Base-by-base conservation (phyloP, 305 asterid species). In the Fraxinus albicans region DNA sequence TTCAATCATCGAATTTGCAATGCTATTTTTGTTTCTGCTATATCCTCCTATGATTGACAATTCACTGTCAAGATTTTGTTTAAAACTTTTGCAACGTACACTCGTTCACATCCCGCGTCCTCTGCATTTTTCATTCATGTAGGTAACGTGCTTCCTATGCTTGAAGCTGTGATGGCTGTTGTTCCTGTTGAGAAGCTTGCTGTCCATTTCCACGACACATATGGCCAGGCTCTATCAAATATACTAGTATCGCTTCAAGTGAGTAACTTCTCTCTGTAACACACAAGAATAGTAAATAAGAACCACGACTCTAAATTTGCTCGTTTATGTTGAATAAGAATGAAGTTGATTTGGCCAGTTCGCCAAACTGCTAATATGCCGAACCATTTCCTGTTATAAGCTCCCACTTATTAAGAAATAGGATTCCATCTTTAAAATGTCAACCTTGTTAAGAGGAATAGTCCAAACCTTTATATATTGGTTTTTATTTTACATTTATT, bases 121-220 rank as follows among this genome's bases (percentile, higher is more conserved):
- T 21, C 31, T 60, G 70, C 31, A 12, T 69, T 69, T 69, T 25
- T 12, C 19, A 33, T 69, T 27, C 21, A 5, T 69, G 40, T 34
- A 96, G 98, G 99, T 81, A 82, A 88, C 5, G 97, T 93, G 78
- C 90, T 95, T 85, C 98, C 97, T 8, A 95, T 96, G 97, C 98
- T 96, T 3, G 97, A 88, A 85, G 97, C 98, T 8, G 99, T 94
- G 73, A 92, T 92, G 94, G 89, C 92, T 9, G 95, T 90, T 42
- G 99, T 94, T 83, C 98, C 98, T 8, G 89, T 93, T 27, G 97
- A 93, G 89, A 94, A 92, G 83, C 91, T 96, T 70, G 98, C 98
- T 4, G 96, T 96, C 81, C 99, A 96, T 83, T 96, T 96, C 89
- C 99, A 96, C 75, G 98, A 96, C 89, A 96, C 99, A 0, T 96